These are phyloP conservation scores for Gossypium lobatum DNA, from an alignment of 441 rosid species.

Conservation along the genomic window DNA sequence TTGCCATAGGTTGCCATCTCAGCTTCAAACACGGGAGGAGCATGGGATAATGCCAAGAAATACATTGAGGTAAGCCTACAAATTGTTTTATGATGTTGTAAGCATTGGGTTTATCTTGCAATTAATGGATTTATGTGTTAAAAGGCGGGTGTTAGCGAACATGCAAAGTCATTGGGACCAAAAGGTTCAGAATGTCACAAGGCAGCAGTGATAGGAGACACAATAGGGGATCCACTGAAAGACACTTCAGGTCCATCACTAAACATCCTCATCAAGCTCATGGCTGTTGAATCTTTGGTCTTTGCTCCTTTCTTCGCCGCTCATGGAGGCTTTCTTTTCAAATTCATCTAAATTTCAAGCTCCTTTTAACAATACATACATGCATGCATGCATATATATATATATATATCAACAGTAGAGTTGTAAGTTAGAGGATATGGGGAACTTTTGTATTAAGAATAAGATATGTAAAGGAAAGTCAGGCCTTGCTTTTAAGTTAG, in stretches of 20 bases:
- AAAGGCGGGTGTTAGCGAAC: constrained; percentile 58
- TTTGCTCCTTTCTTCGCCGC: constrained; percentile 75
- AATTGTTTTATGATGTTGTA: no score
- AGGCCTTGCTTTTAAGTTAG: no score
- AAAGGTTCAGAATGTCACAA: constrained; percentile 71
- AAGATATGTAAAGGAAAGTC: no score
- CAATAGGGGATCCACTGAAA: constrained; percentile 69
- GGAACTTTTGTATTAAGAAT: no score
- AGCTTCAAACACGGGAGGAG: constrained; percentile 76
- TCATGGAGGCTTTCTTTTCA: constrained; percentile 62
- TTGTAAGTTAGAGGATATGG: no score
- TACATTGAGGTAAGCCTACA: constrained; percentile 47
- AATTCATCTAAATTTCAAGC: constrained; percentile 23
- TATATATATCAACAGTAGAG: no score
- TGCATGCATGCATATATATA: no score
- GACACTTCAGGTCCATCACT: constrained; percentile 72
- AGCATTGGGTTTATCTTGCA: neutral
- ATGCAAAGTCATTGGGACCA: constrained; percentile 57
- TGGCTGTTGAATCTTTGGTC: constrained; percentile 72
- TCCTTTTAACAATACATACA: no score
- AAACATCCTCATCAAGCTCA: constrained; percentile 69
- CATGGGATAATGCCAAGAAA: constrained; percentile 72
- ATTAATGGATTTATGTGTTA: neutral
- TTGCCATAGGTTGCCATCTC: constrained; percentile 56
- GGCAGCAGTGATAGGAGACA: constrained; percentile 73